These are phyloP conservation scores for Pulicaria dysenterica DNA, from an alignment of 129 eudicot genomes.

Conservation along the genomic window DNA sequence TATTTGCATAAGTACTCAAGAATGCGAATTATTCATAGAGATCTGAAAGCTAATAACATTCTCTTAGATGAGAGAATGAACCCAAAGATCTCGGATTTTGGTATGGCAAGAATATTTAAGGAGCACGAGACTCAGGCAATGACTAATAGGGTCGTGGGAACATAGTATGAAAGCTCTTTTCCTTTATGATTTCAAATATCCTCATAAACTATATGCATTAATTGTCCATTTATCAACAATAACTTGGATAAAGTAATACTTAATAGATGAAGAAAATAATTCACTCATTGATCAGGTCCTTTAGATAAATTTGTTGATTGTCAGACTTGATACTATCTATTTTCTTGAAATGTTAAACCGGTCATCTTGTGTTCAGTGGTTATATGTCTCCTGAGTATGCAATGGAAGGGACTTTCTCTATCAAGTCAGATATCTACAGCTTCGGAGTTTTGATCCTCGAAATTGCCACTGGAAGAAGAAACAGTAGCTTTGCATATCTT, in stretches of 20 bases:
- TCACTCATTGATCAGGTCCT: no score
- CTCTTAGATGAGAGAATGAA: slow-evolving; percentile 13
- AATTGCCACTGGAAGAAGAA: slow-evolving; percentile 16
- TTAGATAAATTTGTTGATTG: not conserved
- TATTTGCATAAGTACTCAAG: no score
- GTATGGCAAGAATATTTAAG: slow-evolving; percentile 18
- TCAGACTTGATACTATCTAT: not conserved
- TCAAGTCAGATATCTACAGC: slow-evolving; percentile 41
- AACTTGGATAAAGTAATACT: no score
- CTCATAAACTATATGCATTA: no score
- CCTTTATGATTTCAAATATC: not conserved
- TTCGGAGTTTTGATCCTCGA: slow-evolving; percentile 40
- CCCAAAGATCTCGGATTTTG: slow-evolving; percentile 19
- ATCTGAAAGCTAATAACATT: no score
- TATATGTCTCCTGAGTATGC: slow-evolving; percentile 76
- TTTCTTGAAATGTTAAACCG: not conserved
- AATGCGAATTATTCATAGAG: no score
- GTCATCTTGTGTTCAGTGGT: slow-evolving; percentile 31
- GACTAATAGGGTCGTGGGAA: slow-evolving; percentile 11
- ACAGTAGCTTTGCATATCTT: slow-evolving; percentile 20
- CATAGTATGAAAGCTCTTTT: not conserved
- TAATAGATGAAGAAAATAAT: no score
- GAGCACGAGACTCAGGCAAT: slow-evolving; percentile 7
- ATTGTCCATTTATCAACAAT: no score
- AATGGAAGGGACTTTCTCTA: slow-evolving; percentile 47